Percentiles rank a stretch among this genome's conserved stretches.
Conservation (phyloP, 1,139 yeast species). For the Saccharomyces pastorianus region DNA sequence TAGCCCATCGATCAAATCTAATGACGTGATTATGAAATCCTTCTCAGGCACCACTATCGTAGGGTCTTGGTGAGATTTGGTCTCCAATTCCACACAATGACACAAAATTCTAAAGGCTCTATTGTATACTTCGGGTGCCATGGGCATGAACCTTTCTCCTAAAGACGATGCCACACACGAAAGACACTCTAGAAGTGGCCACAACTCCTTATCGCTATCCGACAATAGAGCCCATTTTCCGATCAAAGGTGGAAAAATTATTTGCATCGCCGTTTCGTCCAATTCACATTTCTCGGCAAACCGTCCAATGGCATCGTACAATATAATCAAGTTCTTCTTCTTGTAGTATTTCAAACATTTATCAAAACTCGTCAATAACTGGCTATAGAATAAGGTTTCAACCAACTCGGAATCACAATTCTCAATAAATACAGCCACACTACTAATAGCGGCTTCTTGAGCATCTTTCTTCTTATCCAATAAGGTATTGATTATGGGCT, state of each 20-base stretch:
- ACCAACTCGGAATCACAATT: constrained; percentile 54
- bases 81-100: constrained; percentile 60
- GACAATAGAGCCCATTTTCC: constrained; percentile 65
- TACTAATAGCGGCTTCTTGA: constrained; percentile 88
- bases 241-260: constrained; percentile 72
- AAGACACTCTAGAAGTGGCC: constrained; percentile 91
- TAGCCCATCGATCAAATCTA: constrained; percentile 85
- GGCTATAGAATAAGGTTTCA: constrained; percentile 48
- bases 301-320: constrained; percentile 90
- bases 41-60: constrained; percentile 72
- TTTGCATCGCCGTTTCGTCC: constrained; percentile 47
- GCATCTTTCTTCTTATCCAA: constrained; percentile 83
- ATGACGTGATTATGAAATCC: constrained; percentile 80
- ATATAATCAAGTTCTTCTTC: constrained; percentile 66
- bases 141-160: constrained; percentile 79
- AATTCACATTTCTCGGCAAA: constrained; percentile 65
- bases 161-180: constrained; percentile 84
- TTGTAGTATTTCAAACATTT: constrained; percentile 72
- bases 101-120: constrained; percentile 66
- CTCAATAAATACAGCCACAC: constrained; percentile 77
- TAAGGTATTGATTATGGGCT: constrained; percentile 65
- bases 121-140: constrained; percentile 81
- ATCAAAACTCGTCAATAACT: constrained; percentile 61
- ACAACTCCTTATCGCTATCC: constrained; percentile 74
- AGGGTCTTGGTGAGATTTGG: constrained; percentile 59